Evolutionary conservation across 768 basidiomycete species (phyloP).

Genomic region (Termitomyces eurrhizus): DNA sequence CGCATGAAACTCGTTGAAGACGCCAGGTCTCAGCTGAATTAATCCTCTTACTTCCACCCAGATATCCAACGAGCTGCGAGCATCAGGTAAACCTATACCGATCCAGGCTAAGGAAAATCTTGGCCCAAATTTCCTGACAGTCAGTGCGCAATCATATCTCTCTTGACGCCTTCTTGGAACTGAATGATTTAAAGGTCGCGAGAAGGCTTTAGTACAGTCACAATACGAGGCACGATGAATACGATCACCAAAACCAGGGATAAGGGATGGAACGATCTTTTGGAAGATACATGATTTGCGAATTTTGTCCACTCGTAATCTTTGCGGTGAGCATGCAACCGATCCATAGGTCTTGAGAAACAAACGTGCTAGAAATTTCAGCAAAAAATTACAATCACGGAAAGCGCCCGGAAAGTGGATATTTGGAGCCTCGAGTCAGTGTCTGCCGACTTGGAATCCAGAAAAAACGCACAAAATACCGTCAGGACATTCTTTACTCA

Average conservation of each 20-base stretch:
- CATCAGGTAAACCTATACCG: neutral
- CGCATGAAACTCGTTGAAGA: neutral
- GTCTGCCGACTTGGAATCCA: neutral
- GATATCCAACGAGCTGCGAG: neutral
- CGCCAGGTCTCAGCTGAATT: neutral
- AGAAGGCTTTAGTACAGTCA: neutral
- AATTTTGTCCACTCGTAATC: neutral
- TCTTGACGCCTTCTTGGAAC: neutral
- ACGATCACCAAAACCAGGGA: neutral
- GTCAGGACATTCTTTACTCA: neutral
- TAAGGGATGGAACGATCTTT: neutral
- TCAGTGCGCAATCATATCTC: neutral
- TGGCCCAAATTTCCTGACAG: neutral
- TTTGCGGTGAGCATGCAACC: neutral
- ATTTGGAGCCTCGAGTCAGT: neutral
- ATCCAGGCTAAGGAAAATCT: neutral
- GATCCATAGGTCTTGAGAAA: neutral
- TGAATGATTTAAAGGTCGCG: neutral
- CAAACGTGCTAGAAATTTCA: neutral
- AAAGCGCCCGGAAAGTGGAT: neutral
- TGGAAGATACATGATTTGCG: neutral
- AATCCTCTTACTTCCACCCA: neutral
- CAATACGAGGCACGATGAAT: neutral
- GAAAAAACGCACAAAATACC: neutral
- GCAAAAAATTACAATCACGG: neutral